Percentiles rank a stretch among this genome's conserved stretches.
Conservation (phyloP, 2,329 filamentous ascomycete species). For the Ceratocystiopsis sp. region DNA sequence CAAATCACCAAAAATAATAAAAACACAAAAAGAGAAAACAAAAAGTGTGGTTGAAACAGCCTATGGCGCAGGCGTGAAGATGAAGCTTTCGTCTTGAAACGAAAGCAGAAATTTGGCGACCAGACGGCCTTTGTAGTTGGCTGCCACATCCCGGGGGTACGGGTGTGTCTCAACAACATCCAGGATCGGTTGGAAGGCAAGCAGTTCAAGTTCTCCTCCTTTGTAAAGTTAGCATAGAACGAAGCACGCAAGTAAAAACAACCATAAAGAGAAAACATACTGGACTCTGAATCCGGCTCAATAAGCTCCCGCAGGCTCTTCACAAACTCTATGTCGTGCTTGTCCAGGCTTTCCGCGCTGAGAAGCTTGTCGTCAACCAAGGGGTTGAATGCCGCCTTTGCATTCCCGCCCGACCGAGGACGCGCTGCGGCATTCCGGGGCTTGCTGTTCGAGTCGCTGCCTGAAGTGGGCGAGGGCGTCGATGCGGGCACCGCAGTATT, state of each 20-base stretch:
- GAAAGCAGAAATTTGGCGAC: slow-evolving; percentile 37
- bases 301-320: slow-evolving; percentile 24
- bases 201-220: slow-evolving; percentile 21
- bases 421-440: too few species aligned
- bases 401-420: not conserved
- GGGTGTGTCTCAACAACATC: slow-evolving; percentile 27
- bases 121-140: slow-evolving; percentile 35
- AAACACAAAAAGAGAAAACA: not conserved
- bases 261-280: slow-evolving; percentile 27
- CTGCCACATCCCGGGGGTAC: slow-evolving; percentile 28
- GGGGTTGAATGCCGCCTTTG: slow-evolving; percentile 32
- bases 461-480: too few species aligned
- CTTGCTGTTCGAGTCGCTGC: not conserved
- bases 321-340: slow-evolving; percentile 28
- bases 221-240: not conserved
- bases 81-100: slow-evolving; percentile 17
- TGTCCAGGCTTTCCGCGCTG: slow-evolving; percentile 28
- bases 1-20: too few species aligned
- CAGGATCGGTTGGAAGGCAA: slow-evolving; percentile 29
- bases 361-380: slow-evolving; percentile 27
- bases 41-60: not conserved
- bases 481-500: too few species aligned
- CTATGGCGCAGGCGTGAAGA: slow-evolving; percentile 3
- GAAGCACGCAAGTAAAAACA: not conserved
- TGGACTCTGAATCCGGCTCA: slow-evolving; percentile 17